These are phyloP conservation scores for Ceratocystis destructans DNA, from an alignment of 2,329 filamentous ascomycete genomes.

Conservation along the genomic window DNA sequence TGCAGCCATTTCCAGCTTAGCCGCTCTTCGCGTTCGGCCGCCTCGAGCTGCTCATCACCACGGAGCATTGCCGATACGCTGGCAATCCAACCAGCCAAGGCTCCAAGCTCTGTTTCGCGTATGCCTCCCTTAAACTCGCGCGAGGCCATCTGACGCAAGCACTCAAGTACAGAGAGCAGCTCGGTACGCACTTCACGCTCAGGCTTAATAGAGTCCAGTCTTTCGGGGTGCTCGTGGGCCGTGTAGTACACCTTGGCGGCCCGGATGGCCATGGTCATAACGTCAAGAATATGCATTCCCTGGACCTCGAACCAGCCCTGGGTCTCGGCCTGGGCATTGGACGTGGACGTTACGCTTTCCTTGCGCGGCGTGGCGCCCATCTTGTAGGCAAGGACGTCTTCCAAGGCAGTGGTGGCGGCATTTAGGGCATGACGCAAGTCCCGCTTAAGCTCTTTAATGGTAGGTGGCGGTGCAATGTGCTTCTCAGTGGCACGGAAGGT, in stretches of 20 bases:
- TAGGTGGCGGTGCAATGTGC: conserved; percentile 69
- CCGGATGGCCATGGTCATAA: conserved; percentile 87
- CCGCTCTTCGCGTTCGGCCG: conserved; percentile 54
- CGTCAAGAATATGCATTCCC: conserved; percentile 81
- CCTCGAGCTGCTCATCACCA: conserved; percentile 64
- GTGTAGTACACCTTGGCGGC: conserved; percentile 96
- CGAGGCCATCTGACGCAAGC: conserved; percentile 80
- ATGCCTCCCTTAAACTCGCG: conserved; percentile 77
- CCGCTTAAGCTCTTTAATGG: conserved; percentile 60
- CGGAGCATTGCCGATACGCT: conserved; percentile 64
- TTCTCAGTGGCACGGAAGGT: conserved; percentile 83
- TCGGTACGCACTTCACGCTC: conserved; percentile 78
- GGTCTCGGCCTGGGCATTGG: conserved; percentile 32
- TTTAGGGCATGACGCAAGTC: conserved; percentile 53
- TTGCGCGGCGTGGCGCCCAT: conserved; percentile 18
- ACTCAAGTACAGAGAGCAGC: conserved; percentile 73
- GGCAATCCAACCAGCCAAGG: conserved; percentile 65
- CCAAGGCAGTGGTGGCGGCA: conserved; percentile 54
- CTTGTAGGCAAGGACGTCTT: conserved; percentile 35
- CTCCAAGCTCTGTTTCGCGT: conserved; percentile 60
- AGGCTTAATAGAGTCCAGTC: conserved; percentile 72
- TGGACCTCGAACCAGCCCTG: conserved; percentile 68
- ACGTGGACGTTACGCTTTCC: conserved; percentile 24
- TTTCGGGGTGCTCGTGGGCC: conserved; percentile 72
- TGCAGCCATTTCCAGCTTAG: conserved; percentile 68